Evolutionary conservation across 257 asterid species (phyloP), one percentile per base, ranked within the genome.

Genomic region (Leptodermis oblonga): DNA sequence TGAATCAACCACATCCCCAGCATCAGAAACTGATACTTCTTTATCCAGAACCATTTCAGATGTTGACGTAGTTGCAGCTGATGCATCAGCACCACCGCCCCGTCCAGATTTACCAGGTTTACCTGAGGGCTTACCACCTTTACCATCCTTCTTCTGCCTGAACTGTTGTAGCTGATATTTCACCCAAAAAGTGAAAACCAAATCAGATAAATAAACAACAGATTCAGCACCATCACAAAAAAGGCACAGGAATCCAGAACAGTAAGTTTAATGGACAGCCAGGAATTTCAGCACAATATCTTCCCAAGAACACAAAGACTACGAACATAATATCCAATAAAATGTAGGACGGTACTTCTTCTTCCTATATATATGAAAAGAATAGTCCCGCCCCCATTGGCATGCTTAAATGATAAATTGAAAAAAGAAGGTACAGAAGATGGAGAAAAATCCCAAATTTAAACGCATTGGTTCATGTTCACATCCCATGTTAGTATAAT

Each of bases 141-240:
- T 93, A 70, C 62, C 78, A 73, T 88, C 96, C 79, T 90, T 92
- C 86, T 88, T 90, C 86, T 93, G 90, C 83, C 98, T 84, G 78
- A 76, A 93, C 80, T 93, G 97, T 79, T 93, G 96, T 76, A 93
- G 95, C 98, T 93, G 90, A 75, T 51, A 67, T 60, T 72, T 39
- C 42, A 77, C 39, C 41, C 25, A 70, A 39, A 48, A 15, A 11
- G 11, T 54, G 49, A 77, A 39, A 43, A 52, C 18, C 17, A 11
- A 46, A 13, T 33, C 36, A 28, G 36, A 15, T 71, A 17, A 5
- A 39, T 4, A 10, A n/a, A n/a, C n/a, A 34, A 25, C 23, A 62
- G 34, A 12, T 43, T 48, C 42, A 5, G 23, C 22, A 53, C 7
- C 17, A 22, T 14, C 14, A 34, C 7, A 68, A 14, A 36, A 74